Conservation (phyloP, 2,329 filamentous ascomycete species). For the Colletotrichum karsti region DNA sequence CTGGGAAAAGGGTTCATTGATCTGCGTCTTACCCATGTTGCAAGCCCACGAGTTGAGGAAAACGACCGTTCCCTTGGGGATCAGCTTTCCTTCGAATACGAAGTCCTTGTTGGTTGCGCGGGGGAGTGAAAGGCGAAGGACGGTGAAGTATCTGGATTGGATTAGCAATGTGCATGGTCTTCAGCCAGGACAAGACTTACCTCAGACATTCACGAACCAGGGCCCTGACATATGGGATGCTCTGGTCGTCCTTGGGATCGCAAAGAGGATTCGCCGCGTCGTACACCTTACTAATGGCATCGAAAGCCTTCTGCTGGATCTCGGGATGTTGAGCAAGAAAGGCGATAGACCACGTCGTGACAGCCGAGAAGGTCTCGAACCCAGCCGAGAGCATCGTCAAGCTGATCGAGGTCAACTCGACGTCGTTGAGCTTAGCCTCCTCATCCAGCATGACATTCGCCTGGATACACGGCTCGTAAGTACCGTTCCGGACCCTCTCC, state of each 20-base stretch:
- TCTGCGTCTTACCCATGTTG: slow-evolving; percentile 34
- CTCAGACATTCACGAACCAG: slow-evolving; percentile 78
- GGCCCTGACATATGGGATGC: slow-evolving; percentile 79
- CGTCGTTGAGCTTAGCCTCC: slow-evolving; percentile 54
- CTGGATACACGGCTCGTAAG: slow-evolving; percentile 71
- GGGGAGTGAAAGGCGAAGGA: slow-evolving; percentile 72
- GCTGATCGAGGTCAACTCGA: slow-evolving; percentile 72
- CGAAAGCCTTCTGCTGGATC: slow-evolving; percentile 37
- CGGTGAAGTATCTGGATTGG: slow-evolving; percentile 64
- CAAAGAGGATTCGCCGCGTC: slow-evolving; percentile 79
- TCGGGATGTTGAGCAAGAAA: slow-evolving; percentile 37
- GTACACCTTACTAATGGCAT: slow-evolving; percentile 61
- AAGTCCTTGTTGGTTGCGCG: slow-evolving; percentile 49
- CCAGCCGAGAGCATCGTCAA: slow-evolving; percentile 68
- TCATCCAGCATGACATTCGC: slow-evolving; percentile 72
- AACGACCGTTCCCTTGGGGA: slow-evolving; percentile 61
- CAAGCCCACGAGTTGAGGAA: slow-evolving; percentile 42
- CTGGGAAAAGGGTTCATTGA: slow-evolving; percentile 52
- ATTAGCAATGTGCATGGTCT: slow-evolving; percentile 33
- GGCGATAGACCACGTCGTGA: slow-evolving; percentile 37
- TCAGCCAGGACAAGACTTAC: not conserved
- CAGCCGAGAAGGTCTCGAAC: slow-evolving; percentile 38
- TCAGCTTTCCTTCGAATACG: slow-evolving; percentile 31
- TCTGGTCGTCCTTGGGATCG: slow-evolving; percentile 78
- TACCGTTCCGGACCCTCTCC: slow-evolving; percentile 52